Conservation (phyloP, 331 rosid species). For the Quercus phellos region DNA sequence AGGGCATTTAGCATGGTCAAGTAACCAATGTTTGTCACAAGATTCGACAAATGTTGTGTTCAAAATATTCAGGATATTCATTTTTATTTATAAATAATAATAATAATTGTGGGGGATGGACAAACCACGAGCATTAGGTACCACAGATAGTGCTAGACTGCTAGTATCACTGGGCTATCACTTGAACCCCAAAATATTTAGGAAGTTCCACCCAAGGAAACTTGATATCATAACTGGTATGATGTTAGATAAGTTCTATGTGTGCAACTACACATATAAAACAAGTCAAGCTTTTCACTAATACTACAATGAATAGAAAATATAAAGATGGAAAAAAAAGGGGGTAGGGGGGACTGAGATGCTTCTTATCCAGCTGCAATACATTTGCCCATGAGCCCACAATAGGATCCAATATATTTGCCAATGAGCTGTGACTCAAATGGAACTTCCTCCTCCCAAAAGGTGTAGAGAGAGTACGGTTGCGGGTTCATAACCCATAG, state of each 20-base stretch:
- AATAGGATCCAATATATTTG: background rate
- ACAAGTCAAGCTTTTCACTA: background rate
- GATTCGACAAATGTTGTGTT: background rate
- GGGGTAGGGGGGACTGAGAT: background rate
- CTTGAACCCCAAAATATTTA: background rate
- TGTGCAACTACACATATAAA: background rate
- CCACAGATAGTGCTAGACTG: too few species aligned
- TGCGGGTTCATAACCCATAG: too few species aligned
- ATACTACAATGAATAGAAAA: background rate
- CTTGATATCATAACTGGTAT: background rate
- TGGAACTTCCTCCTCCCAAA: too few species aligned
- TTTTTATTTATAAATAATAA: too few species aligned
- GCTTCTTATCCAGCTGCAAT: background rate
- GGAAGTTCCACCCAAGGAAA: background rate
- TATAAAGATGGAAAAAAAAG: background rate
- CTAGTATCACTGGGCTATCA: too few species aligned
- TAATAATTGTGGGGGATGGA: too few species aligned
- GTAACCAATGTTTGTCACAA: background rate
- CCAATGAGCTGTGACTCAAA: too few species aligned
- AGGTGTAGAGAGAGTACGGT: too few species aligned
- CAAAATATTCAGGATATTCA: background rate
- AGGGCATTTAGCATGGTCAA: background rate
- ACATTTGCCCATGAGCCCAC: background rate
- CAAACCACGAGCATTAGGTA: too few species aligned
- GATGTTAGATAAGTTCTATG: background rate